Conservation (phyloP, 2,329 filamentous ascomycete genomes). For the Colletotrichum sp. region DNA sequence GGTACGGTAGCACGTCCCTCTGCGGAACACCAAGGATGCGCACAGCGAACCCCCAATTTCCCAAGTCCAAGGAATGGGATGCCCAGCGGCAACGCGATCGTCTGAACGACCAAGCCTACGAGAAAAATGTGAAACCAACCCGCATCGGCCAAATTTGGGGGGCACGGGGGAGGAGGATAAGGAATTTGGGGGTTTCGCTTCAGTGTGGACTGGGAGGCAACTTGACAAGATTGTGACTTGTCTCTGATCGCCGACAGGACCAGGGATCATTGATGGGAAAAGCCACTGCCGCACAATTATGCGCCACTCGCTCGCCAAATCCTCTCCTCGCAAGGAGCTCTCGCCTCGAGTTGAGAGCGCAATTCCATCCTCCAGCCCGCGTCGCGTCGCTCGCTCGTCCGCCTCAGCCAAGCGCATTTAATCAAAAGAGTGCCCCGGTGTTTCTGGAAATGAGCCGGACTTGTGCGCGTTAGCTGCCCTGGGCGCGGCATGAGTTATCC, state of each 20-base stretch:
- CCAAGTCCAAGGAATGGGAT: conserved; percentile 8
- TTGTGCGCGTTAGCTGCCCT: not conserved
- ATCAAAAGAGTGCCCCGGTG: not conserved
- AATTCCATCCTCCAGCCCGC: not conserved
- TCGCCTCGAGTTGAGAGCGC: not conserved
- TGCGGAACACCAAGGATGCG: not conserved
- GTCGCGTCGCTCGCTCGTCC: not conserved
- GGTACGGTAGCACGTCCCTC: not conserved
- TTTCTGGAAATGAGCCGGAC: not conserved
- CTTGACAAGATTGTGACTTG: conserved; percentile 20
- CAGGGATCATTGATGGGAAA: not conserved
- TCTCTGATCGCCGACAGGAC: conserved; percentile 19
- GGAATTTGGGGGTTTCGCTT: not conserved
- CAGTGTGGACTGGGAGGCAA: not conserved
- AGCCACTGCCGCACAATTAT: not conserved
- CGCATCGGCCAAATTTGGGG: not conserved
- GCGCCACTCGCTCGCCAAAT: not conserved
- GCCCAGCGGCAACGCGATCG: conserved; percentile 6
- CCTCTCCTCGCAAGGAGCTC: not conserved
- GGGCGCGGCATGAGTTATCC: not conserved
- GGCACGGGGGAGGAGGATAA: not conserved
- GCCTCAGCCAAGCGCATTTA: not conserved
- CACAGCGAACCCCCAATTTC: conserved; percentile 1
- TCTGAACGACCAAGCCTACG: not conserved
- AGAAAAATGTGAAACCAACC: not conserved